Conservation (phyloP, 352 stramenopile species). For the Phytopythium kandeliae region DNA sequence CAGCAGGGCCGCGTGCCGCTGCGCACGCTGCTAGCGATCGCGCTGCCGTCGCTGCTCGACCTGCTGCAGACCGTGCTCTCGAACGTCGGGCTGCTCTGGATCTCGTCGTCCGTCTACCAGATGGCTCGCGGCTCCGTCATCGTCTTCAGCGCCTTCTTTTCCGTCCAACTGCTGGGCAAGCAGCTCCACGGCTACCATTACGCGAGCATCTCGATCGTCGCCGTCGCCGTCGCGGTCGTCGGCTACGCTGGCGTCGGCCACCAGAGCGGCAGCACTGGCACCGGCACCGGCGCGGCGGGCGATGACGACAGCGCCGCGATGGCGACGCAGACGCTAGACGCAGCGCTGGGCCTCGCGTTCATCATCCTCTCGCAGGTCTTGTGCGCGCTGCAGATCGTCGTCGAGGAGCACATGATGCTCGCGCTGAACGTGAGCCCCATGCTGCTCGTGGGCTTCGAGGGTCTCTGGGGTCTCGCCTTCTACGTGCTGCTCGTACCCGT, state of each 20-base stretch:
- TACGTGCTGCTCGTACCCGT: conserved; percentile 65
- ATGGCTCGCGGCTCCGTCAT: conserved; percentile 89
- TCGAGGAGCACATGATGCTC: conserved; percentile 88
- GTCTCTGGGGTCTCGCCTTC: conserved; percentile 83
- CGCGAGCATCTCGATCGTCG: conserved; percentile 72
- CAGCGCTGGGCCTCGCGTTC: conserved; percentile 63
- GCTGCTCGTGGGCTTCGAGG: conserved; percentile 84
- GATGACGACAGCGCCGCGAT: not conserved
- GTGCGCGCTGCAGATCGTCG: conserved; percentile 84
- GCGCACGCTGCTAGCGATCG: conserved; percentile 50
- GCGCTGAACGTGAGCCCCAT: conserved; percentile 79
- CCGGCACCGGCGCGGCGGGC: too few relatives aligned
- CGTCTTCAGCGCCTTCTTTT: conserved; percentile 88
- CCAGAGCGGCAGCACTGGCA: not conserved
- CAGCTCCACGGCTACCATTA: conserved; percentile 83
- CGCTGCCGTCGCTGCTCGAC: conserved; percentile 72
- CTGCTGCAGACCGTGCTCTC: conserved; percentile 82
- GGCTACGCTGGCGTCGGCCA: conserved; percentile 60
- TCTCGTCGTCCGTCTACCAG: conserved; percentile 87
- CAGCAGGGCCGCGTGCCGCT: conserved; percentile 28
- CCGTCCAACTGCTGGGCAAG: conserved; percentile 78
- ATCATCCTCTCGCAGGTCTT: conserved; percentile 79
- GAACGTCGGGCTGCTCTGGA: conserved; percentile 85
- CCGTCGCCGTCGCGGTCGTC: conserved; percentile 62
- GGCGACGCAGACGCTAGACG: conserved; percentile 30